These are phyloP conservation scores for Teratosphaeria destructans DNA, from an alignment of 2,329 filamentous ascomycete species.

Conservation along the genomic window DNA sequence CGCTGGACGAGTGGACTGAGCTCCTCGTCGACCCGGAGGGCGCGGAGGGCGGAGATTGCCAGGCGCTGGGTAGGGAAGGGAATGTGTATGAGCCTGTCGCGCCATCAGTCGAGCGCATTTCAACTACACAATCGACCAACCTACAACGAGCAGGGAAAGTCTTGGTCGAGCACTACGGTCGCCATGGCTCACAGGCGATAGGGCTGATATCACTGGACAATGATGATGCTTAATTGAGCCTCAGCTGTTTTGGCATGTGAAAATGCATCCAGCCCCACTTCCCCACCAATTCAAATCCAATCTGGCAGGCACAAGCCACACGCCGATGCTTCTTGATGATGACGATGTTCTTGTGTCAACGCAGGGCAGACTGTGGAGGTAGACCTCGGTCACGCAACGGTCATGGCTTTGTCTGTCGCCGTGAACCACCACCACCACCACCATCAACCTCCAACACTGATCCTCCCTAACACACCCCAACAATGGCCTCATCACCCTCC, in stretches of 20 bases:
- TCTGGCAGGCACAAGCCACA: background rate
- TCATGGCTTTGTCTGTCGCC: background rate
- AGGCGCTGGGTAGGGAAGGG: conserved; percentile 75
- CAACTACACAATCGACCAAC: background rate
- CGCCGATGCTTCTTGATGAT: conserved; percentile 1
- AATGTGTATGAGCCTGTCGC: conserved; percentile 55
- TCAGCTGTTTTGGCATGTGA: background rate
- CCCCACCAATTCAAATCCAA: background rate
- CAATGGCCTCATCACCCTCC: conserved; percentile 27
- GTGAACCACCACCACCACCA: background rate
- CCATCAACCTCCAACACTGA: background rate
- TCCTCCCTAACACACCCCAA: conserved; percentile 1
- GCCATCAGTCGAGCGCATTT: background rate
- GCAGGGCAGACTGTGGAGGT: too few relatives aligned
- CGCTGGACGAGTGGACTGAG: conserved; percentile 75
- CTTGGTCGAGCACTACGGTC: background rate
- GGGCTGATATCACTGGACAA: background rate
- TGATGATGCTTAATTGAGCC: background rate
- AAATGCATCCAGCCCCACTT: background rate
- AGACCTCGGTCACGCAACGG: background rate
- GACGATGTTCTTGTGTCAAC: background rate
- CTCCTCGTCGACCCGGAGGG: conserved; percentile 78
- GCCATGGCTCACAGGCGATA: background rate
- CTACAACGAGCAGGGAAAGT: conserved; percentile 19
- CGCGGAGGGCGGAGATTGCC: conserved; percentile 61